Base-by-base conservation (phyloP, 163 green algal genomes). In the Chlorella variabilis region DNA sequence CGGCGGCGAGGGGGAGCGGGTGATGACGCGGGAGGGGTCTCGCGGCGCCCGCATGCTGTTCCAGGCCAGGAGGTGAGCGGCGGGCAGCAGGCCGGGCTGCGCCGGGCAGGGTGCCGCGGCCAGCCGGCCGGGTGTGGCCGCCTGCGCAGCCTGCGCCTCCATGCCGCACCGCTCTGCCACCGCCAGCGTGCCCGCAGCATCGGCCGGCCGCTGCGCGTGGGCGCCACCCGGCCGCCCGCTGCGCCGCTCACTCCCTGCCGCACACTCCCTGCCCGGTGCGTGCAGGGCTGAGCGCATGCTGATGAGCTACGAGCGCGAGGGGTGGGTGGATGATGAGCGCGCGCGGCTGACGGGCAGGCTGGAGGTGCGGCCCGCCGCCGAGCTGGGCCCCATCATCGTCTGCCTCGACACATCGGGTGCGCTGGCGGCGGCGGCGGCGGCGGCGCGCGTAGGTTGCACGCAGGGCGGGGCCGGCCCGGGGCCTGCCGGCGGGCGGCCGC, bases 251-350 rank as follows among this genome's bases (percentile, higher is more conserved):
- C n/a, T n/a, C n/a, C n/a, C n/a, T n/a, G n/a, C n/a, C n/a, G n/a
- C n/a, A n/a, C n/a, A n/a, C n/a, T n/a, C n/a, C n/a, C n/a, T n/a
- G n/a, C n/a, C n/a, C n/a, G n/a, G n/a, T n/a, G n/a, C n/a, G n/a
- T 25, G 11, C 65, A 71, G 75, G 58, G 75, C 91, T 17, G 96
- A 99, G 91, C 90, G 93, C 80, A 93, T 87, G 83, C 89, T 99
- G 78, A 87, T 97, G 70, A 95, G 89, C 75, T 99, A 99, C 76
- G 93, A 99, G 86, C 90, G 94, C 23, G 89, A 85, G 66, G 95
- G 95, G 15, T 98, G 94, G 95, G 77, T 96, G 69, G 93, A 98
- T 29, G 90, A 96, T 70, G 88, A 95, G 78, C 92, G 94, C 1
- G 78, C 91, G 2, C 85, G 91, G 2, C 74, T 94, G 56, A 97